phyloP scores from a whole-genome alignment of 306 rosid species.

The Lathyrus oleraceus region DNA sequence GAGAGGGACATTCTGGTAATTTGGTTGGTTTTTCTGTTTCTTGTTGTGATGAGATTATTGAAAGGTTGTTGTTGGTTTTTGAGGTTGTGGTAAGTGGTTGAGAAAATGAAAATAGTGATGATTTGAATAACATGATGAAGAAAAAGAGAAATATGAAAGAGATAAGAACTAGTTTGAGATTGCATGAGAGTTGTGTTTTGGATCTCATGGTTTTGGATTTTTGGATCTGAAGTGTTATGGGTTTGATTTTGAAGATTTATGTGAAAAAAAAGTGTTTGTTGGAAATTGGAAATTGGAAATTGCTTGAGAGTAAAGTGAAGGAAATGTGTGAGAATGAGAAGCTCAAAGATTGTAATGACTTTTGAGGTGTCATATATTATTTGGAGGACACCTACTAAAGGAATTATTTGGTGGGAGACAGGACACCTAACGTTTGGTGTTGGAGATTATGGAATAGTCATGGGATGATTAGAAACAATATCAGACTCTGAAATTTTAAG shows the following conservation, averaged over 20 bases:
- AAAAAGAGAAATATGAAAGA: constrained; percentile 44
- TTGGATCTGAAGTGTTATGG: not conserved
- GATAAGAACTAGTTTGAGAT: constrained; percentile 55
- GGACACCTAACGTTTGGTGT: constrained; percentile 27
- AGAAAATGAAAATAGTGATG: constrained; percentile 49
- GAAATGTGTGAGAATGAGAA: not conserved
- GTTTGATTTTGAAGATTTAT: constrained; percentile 29
- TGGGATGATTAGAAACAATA: no score
- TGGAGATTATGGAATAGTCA: not conserved
- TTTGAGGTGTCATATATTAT: constrained; percentile 5
- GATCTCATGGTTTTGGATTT: constrained; percentile 39
- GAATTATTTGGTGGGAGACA: constrained; percentile 22
- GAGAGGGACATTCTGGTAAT: constrained; percentile 38
- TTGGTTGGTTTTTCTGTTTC: not conserved
- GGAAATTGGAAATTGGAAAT: constrained; percentile 24
- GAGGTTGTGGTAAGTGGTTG: constrained; percentile 35
- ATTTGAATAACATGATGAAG: constrained; percentile 49
- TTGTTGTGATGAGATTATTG: constrained; percentile 39
- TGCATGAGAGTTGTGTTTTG: constrained; percentile 41
- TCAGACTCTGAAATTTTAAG: no score
- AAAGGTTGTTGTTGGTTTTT: constrained; percentile 36
- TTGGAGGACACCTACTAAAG: constrained; percentile 19
- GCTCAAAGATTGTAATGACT: not conserved
- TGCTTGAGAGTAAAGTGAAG: constrained; percentile 37
- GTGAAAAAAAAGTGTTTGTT: not conserved